Evolutionary conservation across 345 rosid species (phyloP), one percentile per base, ranked within the genome.

Genomic region (Raphanus raphanistrum): DNA sequence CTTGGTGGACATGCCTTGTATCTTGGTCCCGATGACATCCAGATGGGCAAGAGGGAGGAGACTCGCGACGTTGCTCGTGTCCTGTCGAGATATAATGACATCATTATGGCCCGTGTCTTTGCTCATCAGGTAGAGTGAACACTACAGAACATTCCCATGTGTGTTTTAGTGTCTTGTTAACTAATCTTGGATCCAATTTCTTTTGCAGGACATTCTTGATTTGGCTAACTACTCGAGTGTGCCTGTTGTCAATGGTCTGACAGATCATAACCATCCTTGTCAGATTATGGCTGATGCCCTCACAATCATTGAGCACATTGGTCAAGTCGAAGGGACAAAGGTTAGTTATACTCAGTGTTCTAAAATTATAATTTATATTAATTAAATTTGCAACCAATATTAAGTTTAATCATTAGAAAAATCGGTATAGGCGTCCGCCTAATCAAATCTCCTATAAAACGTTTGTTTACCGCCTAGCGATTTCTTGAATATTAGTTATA

Each of bases 281-380:
- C 98, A 95, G 86, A 90, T 92, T 72, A 92, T 95, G 93, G 98
- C 98, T 0, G 99, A 95, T 86, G 98, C 99, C 50, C 97, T 95
- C 80, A 92, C 97, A 31, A 92, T 92, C 43, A 90, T 95, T 77
- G 98, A 95, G 80, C 93, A 92, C 79, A 63, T 90, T 35, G 97
- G 98, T 76, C 93, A 66, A 27, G 71, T 92, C 68, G 96, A 95
- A 78, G 96, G 97, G 67, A 90, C 96, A 8, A 92, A 91, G 98
- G 99, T 33, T 26, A 57, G 9, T 36, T 36, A 36, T 36, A 33
- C 1, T 6, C 36, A 5, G 38, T 33, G 38, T 6, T 33, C 38
- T 33, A 33, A 33, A 21, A 21, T 21, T 21, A 21, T 21, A 21
- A 21, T 21, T 21, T 21, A 21, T 21, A 21, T 21, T 21, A 21